These are phyloP conservation scores for Arabidopsis thaliana DNA, from an alignment of 345 rosid genomes.

Conservation along the genomic window DNA sequence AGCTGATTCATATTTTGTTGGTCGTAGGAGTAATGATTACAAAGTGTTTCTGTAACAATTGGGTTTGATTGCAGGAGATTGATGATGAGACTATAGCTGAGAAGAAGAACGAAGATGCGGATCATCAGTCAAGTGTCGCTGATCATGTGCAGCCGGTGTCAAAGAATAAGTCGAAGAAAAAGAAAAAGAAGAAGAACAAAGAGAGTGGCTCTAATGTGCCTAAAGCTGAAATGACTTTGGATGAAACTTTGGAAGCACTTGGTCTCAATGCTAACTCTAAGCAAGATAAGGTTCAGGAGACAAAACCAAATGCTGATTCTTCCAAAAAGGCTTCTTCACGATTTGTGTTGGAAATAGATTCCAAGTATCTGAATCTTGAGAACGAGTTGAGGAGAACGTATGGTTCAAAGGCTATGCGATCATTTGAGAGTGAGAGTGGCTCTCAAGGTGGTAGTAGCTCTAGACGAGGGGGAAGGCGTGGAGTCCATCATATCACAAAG, in stretches of 20 bases:
- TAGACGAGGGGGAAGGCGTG: constrained; percentile 83
- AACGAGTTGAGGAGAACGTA: constrained; percentile 78
- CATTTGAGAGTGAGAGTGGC: constrained; percentile 74
- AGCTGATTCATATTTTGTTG: neutral
- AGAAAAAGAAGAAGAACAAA: constrained; percentile 81
- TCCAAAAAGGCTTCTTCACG: constrained; percentile 42
- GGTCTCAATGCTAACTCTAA: constrained; percentile 47
- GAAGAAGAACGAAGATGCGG: constrained; percentile 38
- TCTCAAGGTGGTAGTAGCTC: constrained; percentile 64
- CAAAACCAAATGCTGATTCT: constrained; percentile 34
- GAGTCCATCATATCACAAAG: constrained; percentile 66
- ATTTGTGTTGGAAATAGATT: constrained; percentile 65
- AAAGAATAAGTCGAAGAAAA: constrained; percentile 73
- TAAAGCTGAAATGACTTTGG: constrained; percentile 50
- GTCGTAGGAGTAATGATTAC: neutral
- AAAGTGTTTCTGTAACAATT: constrained; percentile 24
- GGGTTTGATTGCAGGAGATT: constrained; percentile 49
- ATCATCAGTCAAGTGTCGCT: neutral
- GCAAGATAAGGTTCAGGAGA: constrained; percentile 45
- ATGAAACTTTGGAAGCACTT: constrained; percentile 55
- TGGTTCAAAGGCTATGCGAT: constrained; percentile 84
- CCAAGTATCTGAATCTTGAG: constrained; percentile 74
- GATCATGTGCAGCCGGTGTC: constrained; percentile 13
- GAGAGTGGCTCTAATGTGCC: constrained; percentile 46
- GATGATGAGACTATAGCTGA: constrained; percentile 43